Conservation (phyloP, 306 rosid genomes). For the Parietaria judaica region DNA sequence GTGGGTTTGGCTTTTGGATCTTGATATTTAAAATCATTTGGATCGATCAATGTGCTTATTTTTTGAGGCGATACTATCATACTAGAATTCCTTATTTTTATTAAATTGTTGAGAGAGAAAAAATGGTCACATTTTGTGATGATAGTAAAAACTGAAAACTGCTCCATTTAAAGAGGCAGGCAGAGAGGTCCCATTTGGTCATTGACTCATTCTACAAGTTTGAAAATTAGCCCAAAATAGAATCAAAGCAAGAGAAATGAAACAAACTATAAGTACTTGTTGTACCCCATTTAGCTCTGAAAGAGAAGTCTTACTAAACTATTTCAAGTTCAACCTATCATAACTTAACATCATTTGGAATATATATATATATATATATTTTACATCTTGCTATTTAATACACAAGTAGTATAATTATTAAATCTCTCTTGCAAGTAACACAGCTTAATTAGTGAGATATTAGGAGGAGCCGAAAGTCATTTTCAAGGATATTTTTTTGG, state of each 20-base stretch:
- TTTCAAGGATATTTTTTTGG: constrained; percentile 8
- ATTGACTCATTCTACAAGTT: not conserved
- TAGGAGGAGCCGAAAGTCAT: not conserved
- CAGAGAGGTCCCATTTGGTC: not conserved
- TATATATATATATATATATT: not conserved
- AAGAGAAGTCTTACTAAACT: not conserved
- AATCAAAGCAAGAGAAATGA: not conserved
- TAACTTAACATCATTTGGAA: not conserved
- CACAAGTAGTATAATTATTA: not conserved
- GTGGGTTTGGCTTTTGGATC: not conserved
- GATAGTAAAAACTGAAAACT: not conserved
- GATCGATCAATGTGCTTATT: constrained; percentile 5
- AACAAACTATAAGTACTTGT: not conserved
- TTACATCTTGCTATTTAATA: not conserved
- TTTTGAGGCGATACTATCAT: not conserved
- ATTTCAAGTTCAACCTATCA: no score
- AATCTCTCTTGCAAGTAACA: not conserved
- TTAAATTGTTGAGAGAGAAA: not conserved
- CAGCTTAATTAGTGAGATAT: not conserved
- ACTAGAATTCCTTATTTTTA: no score
- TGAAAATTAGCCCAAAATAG: not conserved
- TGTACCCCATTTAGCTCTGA: not conserved
- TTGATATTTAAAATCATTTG: not conserved
- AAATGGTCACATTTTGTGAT: no score
- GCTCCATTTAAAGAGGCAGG: constrained; percentile 1